Conservation (phyloP, 2,329 filamentous ascomycete species). For the Microdochium trichocladiopsis region DNA sequence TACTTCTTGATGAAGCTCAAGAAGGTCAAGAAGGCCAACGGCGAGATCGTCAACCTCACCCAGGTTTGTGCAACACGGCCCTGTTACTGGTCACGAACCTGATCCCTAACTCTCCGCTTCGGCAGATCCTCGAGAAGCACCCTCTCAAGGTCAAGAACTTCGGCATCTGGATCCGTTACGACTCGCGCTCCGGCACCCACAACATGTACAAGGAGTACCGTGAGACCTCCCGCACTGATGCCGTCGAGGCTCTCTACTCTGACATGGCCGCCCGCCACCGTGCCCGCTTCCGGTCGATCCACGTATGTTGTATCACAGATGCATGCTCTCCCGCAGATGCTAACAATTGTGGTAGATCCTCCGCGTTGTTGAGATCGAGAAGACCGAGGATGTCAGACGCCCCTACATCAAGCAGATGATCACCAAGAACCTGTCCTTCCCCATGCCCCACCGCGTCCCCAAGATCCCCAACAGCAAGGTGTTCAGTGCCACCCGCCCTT, state of each 20-base stretch:
- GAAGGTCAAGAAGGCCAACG: constrained; percentile 99
- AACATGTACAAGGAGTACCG: constrained; percentile 99
- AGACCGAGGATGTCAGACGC: constrained; percentile 89
- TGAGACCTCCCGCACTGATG: constrained; percentile 93
- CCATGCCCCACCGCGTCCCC: constrained; percentile 91
- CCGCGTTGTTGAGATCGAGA: constrained; percentile 95
- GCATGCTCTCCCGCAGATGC: neutral
- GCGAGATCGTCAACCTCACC: constrained; percentile 98
- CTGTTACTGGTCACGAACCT: constrained; percentile 7
- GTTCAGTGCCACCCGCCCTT: constrained; percentile 87
- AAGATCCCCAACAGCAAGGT: constrained; percentile 81
- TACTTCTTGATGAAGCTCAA: constrained; percentile 99
- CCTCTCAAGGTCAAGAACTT: constrained; percentile 99
- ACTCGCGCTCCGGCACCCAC: constrained; percentile 99
- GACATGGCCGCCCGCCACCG: constrained; percentile 99
- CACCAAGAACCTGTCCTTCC: constrained; percentile 93
- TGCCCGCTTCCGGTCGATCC: constrained; percentile 95
- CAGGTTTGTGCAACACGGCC: constrained; percentile 54
- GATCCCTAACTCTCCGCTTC: constrained; percentile 1
- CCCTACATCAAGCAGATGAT: constrained; percentile 99
- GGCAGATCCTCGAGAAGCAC: constrained; percentile 97
- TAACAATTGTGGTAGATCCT: constrained; percentile 64
- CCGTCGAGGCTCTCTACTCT: constrained; percentile 95
- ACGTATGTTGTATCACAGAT: constrained; percentile 58
- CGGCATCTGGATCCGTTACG: constrained; percentile 99